Percentiles rank a stretch among this genome's conserved stretches.
Evolutionary conservation across 1,284 basidiomycete genomes (phyloP).

Genomic region (Ustilago trichophora): DNA sequence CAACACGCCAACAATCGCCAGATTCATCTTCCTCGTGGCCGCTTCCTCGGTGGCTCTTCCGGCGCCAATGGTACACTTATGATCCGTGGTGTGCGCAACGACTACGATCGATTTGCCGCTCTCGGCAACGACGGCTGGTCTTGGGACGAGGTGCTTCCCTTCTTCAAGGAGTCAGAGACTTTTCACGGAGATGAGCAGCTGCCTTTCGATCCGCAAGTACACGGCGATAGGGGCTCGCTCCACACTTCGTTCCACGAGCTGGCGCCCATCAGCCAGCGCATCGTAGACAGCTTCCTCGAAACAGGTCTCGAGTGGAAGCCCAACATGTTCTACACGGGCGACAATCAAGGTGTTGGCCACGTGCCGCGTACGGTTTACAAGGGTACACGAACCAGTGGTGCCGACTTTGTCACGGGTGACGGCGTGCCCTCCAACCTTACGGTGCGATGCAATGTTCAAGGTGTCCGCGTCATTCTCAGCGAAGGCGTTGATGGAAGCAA

Average conservation of each 20-base stretch:
- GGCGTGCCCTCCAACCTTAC: no score
- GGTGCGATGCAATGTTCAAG: no score
- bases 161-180: no score
- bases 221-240: slow-evolving; percentile 10
- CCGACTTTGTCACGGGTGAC: slow-evolving; percentile 11
- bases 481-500: no score
- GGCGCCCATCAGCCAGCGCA: slow-evolving; percentile 14
- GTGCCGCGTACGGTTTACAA: slow-evolving; percentile 16
- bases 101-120: no score
- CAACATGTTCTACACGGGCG: slow-evolving; percentile 18
- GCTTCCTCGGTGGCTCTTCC: no score
- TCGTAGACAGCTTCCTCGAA: slow-evolving; percentile 19
- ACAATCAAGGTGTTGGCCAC: slow-evolving; percentile 18
- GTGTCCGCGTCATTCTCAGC: no score
- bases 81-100: no score
- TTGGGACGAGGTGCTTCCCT: no score
- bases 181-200: no score
- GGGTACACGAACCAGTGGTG: slow-evolving; percentile 27
- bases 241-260: slow-evolving; percentile 12
- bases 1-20: slow-evolving; percentile 16
- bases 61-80: no score
- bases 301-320: slow-evolving; percentile 17
- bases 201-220: slow-evolving; percentile 5
- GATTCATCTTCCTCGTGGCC: slow-evolving; percentile 59
- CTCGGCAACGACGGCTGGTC: no score